Conservation (phyloP, 2,329 filamentous ascomycete species). For the Cylindrodendrum hubeiense region DNA sequence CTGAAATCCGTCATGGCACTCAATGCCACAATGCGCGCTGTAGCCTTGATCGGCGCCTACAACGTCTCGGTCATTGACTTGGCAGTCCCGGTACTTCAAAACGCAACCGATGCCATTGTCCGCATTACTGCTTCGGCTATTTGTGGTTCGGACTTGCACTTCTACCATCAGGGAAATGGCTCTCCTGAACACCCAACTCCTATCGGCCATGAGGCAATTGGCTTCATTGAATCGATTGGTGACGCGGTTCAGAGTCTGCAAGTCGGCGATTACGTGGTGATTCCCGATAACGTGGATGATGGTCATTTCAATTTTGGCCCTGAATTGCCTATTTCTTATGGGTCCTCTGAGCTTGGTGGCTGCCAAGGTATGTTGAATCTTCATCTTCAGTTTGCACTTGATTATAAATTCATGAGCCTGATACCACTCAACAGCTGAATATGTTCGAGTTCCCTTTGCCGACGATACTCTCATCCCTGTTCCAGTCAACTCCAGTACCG, state of each 20-base stretch:
- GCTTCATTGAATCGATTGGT: constrained; percentile 4
- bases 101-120: constrained; percentile 5
- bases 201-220: constrained; percentile 10
- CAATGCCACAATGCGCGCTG: no score
- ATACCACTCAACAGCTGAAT: not conserved
- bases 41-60: no score
- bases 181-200: not conserved
- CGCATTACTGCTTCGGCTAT: constrained; percentile 5
- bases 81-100: no score
- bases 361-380: no score
- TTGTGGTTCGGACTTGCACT: constrained; percentile 7
- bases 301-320: constrained; percentile 10
- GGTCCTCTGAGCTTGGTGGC: no score
- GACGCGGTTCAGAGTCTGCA: not conserved
- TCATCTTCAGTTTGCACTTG: not conserved
- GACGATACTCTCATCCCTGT: not conserved
- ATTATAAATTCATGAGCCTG: no score
- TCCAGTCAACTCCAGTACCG: not conserved
- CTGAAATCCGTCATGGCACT: no score
- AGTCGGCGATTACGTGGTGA: constrained; percentile 10
- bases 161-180: constrained; percentile 1
- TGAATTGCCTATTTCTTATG: not conserved
- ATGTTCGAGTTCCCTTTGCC: not conserved
- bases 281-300: constrained; percentile 7
- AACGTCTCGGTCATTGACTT: no score